These are phyloP conservation scores for Oryza nivara DNA, from an alignment of 176 grass and related monocot species.

Conservation along the genomic window DNA sequence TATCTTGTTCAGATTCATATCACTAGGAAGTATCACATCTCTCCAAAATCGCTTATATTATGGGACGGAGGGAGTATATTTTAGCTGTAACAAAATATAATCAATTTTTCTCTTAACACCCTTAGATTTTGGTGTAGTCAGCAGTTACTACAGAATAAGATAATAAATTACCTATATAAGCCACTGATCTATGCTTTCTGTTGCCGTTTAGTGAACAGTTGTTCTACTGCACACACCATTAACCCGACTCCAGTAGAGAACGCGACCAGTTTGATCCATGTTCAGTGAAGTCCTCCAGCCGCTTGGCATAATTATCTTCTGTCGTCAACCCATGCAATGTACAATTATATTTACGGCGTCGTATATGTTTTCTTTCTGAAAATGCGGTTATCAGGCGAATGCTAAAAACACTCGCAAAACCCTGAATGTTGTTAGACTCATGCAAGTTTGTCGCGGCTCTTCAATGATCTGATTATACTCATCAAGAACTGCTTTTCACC, in stretches of 20 bases:
- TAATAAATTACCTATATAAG: neutral
- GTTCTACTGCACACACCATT: neutral
- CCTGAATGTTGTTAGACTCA: slow-evolving; percentile 9
- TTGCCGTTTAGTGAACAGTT: neutral
- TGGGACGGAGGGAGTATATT: too few species aligned
- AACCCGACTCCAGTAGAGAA: neutral
- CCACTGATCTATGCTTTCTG: slow-evolving; percentile 1
- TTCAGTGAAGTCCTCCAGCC: neutral
- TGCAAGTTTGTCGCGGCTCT: slow-evolving; percentile 11
- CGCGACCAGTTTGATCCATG: slow-evolving; percentile 12
- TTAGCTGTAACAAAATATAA: too few species aligned
- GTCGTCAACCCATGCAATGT: neutral
- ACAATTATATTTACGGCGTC: neutral
- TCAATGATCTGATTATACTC: slow-evolving; percentile 53
- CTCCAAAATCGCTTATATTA: too few species aligned
- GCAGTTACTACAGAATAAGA: neutral
- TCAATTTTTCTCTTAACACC: too few species aligned
- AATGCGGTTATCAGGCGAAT: neutral
- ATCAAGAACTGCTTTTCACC: slow-evolving; percentile 79
- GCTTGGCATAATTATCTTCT: neutral
- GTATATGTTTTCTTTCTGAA: neutral
- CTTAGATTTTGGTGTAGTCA: neutral
- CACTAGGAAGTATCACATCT: too few species aligned
- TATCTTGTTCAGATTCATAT: too few species aligned
- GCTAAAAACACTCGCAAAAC: too few species aligned